Evolutionary conservation across 2,329 filamentous ascomycete genomes (phyloP), one percentile per base, ranked within the genome.

Genomic region (Coniosporium tulheliwenetii): DNA sequence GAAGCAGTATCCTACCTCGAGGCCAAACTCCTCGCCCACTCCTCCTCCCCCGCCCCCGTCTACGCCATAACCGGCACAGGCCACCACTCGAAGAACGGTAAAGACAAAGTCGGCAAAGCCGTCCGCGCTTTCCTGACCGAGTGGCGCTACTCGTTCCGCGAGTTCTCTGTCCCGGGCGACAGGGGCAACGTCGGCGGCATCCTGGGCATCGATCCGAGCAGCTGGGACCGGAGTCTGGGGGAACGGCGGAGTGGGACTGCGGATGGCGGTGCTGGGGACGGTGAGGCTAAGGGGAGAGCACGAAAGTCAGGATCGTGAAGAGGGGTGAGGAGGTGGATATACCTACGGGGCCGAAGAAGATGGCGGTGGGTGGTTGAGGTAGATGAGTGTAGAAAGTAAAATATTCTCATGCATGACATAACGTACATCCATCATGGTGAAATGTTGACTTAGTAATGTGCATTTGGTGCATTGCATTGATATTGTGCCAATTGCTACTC

Each of bases 11-110:
- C 91, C 48, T 96, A 96, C 52, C 73, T 98, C 3, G 85, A 91
- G 59, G 80, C 81, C 47, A 82, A 93, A 33, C 76, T 98, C 15
- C 69, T 87, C 45, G 85, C 93, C 54, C 91, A 95, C 54, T 73
- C 76, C 48, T 77, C 82, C 49, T 71, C 71, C 31, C 62, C 67
- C 5, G 73, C 78, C 15, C 83, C 89, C 2, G 74, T 98, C 35
- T 98, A 96, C 57, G 87, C 87, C 49, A 96, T 98, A 57, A 95
- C 87, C 1, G 91, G 91, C 36, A 96, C 89, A 1, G 91, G 89
- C 3, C 87, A 96, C 55, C 91, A 98, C 63, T 93, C 85, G 59
- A 96, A 96, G 68, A 95, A 95, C 56, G 89, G 91, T 52, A 96
- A 96, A 60, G 91, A 98, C 62, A 98, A 98, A 64, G 85, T 98